Conservation (phyloP, 2,329 filamentous ascomycete species). For the Hymenoscyphus scutula region DNA sequence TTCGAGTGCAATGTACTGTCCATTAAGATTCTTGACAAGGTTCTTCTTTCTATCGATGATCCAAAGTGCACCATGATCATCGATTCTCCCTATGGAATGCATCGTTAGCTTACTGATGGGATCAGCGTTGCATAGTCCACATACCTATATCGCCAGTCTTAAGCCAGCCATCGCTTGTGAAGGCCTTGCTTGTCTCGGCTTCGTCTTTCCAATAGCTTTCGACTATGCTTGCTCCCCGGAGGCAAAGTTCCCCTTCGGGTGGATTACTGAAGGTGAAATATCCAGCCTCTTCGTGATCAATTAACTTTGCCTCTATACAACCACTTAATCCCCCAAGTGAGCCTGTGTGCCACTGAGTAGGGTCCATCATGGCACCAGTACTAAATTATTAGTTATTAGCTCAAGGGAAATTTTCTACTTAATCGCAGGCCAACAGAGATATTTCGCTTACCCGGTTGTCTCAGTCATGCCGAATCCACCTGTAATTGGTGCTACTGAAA, state of each 20-base stretch:
- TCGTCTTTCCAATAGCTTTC: conserved; percentile 40
- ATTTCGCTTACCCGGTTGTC: conserved; percentile 61
- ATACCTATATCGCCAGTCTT: conserved; percentile 42
- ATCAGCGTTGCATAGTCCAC: background rate
- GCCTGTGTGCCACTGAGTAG: conserved; percentile 51
- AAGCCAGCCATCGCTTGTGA: conserved; percentile 38
- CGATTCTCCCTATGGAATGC: conserved; percentile 3
- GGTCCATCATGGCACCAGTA: conserved; percentile 78
- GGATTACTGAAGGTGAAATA: conserved; percentile 64
- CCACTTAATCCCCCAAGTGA: background rate
- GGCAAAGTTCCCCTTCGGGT: conserved; percentile 40
- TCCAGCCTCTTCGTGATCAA: conserved; percentile 79
- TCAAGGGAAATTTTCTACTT: too few relatives aligned
- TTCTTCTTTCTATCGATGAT: conserved; percentile 90
- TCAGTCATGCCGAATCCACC: conserved; percentile 86
- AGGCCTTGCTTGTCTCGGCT: conserved; percentile 31
- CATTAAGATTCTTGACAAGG: conserved; percentile 82
- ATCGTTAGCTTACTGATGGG: background rate
- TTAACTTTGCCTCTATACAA: conserved; percentile 81
- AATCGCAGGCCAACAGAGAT: background rate
- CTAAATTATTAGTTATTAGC: conserved; percentile 41
- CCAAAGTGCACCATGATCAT: conserved; percentile 57
- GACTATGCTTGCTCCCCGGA: conserved; percentile 34
- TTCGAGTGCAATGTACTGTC: conserved; percentile 63
- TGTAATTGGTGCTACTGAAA: conserved; percentile 90